Conservation (phyloP, 2,329 filamentous ascomycete species). For the Tothia fuscella region DNA sequence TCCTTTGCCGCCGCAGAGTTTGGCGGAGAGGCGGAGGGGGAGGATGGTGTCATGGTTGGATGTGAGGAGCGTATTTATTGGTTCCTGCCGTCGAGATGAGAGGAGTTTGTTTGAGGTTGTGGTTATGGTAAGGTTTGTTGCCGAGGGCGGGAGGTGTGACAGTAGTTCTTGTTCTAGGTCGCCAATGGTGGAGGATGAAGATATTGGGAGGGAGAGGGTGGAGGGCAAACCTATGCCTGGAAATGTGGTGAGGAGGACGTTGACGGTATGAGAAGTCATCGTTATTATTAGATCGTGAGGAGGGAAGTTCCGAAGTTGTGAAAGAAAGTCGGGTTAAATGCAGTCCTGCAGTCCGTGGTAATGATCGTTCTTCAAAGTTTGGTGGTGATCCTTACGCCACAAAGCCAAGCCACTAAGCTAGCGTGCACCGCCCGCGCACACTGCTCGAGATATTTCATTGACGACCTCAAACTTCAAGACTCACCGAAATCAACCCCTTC, state of each 20-base stretch:
- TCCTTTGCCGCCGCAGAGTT: constrained; percentile 85
- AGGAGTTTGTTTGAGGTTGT: constrained; percentile 69
- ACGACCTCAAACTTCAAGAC: neutral
- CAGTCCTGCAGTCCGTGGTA: too few species aligned
- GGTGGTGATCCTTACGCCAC: too few species aligned
- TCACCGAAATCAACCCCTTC: constrained; percentile 7
- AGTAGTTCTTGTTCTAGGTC: constrained; percentile 54
- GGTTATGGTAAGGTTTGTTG: constrained; percentile 58
- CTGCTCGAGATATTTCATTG: too few species aligned
- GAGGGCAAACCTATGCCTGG: constrained; percentile 69
- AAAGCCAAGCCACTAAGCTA: too few species aligned
- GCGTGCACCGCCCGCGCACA: too few species aligned
- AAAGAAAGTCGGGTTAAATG: neutral
- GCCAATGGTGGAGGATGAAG: constrained; percentile 50
- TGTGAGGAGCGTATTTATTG: constrained; percentile 52
- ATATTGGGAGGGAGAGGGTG: constrained; percentile 68
- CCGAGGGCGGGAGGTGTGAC: constrained; percentile 45
- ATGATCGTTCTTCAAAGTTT: too few species aligned
- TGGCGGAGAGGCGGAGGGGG: constrained; percentile 66
- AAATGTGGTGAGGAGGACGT: constrained; percentile 77
- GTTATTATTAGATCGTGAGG: constrained; percentile 12
- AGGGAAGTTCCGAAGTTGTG: neutral
- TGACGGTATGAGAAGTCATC: constrained; percentile 53
- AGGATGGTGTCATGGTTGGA: constrained; percentile 54
- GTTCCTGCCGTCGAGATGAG: constrained; percentile 34